Evolutionary conservation across 2,329 filamentous ascomycete species (phyloP).

Genomic region (Didymella arachidicola): DNA sequence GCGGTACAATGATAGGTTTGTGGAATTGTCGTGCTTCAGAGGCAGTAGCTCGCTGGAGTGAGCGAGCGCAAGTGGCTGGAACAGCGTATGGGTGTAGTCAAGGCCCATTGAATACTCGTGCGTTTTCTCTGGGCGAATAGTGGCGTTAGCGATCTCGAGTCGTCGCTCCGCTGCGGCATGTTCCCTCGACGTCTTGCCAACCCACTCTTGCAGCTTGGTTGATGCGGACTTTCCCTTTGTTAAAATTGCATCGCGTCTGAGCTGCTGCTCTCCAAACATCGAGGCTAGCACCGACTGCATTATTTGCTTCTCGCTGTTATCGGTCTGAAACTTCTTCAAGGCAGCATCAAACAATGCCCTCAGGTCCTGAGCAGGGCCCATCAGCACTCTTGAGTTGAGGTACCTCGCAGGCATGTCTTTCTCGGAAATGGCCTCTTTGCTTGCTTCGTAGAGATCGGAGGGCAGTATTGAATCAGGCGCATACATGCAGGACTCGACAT

Average conservation of each 20-base stretch:
- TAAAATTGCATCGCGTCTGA: constrained; percentile 53
- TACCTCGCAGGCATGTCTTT: constrained; percentile 50
- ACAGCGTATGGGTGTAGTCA: constrained; percentile 61
- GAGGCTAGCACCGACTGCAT: constrained; percentile 59
- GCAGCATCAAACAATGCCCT: constrained; percentile 56
- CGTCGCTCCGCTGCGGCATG: constrained; percentile 15
- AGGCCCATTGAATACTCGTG: constrained; percentile 62
- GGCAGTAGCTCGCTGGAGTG: constrained; percentile 40
- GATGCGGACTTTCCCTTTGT: constrained; percentile 34
- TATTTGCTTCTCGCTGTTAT: constrained; percentile 39
- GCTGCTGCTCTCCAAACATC: constrained; percentile 64
- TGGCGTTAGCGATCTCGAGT: constrained; percentile 26
- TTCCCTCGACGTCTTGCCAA: constrained; percentile 47
- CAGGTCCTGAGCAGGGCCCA: constrained; percentile 61
- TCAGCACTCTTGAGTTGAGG: constrained; percentile 58
- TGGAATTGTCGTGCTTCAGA: constrained; percentile 42
- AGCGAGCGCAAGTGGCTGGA: constrained; percentile 47
- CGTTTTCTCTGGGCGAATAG: constrained; percentile 45
- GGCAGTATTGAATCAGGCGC: constrained; percentile 62
- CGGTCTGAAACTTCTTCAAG: constrained; percentile 47
- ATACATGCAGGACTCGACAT: constrained; percentile 61
- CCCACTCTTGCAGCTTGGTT: constrained; percentile 45
- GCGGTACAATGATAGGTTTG: constrained; percentile 49
- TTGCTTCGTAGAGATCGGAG: constrained; percentile 57
- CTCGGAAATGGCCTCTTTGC: constrained; percentile 49